phyloP scores from a whole-genome alignment of 2,329 filamentous ascomycete genomes.

The Escovopsis weberi region DNA sequence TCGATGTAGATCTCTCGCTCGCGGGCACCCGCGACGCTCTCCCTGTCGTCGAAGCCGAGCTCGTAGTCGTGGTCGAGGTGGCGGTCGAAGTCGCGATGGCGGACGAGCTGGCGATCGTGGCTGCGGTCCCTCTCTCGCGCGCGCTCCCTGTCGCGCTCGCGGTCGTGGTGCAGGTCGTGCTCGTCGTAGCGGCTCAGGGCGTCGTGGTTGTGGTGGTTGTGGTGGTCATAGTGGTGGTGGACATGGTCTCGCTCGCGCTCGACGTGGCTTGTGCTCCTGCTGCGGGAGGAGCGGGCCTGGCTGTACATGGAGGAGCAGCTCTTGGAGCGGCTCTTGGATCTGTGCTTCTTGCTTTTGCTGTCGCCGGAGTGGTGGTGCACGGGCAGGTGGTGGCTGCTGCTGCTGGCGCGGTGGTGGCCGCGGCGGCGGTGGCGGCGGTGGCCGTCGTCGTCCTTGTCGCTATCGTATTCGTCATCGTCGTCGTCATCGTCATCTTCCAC shows the following conservation, averaged over 20 bases:
- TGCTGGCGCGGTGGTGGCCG: too few species aligned
- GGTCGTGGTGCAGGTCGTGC: too few species aligned
- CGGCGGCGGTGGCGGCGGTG: too few species aligned
- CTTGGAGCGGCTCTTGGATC: conserved; percentile 9
- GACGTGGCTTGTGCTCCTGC: conserved; percentile 11
- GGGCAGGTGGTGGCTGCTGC: too few species aligned
- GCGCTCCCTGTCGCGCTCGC: neutral
- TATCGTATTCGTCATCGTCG: too few species aligned
- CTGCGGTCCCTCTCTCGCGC: conserved; percentile 8
- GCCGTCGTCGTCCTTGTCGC: too few species aligned
- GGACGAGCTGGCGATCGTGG: conserved; percentile 15
- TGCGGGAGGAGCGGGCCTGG: conserved; percentile 13
- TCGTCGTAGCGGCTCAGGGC: neutral
- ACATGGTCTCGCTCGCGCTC: conserved; percentile 7
- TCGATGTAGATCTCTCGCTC: conserved; percentile 34
- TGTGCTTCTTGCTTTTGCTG: conserved; percentile 9
- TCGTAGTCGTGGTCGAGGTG: neutral
- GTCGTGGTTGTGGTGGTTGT: neutral
- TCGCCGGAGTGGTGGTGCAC: neutral
- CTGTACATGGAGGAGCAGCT: conserved; percentile 3
- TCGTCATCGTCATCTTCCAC: too few species aligned
- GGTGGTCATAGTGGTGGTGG: neutral
- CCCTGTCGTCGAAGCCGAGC: neutral
- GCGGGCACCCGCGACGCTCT: conserved; percentile 3
- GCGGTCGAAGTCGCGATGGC: conserved; percentile 16